Base-by-base conservation (phyloP, 2,329 filamentous ascomycete species). In the Ascocoryne sarcoides region DNA sequence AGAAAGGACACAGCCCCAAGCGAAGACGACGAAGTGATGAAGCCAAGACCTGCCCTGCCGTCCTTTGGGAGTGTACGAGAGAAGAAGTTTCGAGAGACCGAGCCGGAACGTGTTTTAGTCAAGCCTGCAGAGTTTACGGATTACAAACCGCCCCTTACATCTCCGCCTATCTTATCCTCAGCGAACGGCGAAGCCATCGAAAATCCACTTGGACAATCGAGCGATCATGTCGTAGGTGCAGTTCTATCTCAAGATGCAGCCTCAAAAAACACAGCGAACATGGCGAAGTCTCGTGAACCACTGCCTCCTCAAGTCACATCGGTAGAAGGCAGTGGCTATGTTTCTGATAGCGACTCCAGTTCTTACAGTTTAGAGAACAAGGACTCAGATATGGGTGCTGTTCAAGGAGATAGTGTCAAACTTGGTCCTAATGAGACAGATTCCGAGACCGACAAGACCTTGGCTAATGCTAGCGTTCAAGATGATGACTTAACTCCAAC, bases 11-110 rank as follows among this genome's bases (percentile, higher is more conserved):
- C 53, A 0, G 38, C 63, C 12, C 44, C 61, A 9, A 48, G 69
- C 2, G 70, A 80, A n/a, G 76, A 83, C 20, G 77, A 83, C 31
- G 73, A 82, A 44, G 64, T 77, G 10, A 85, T 87, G 80, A 77
- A 77, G 49, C 84, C 84, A n/a, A 68, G 82, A 21, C 82, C 84
- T 5, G 78, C 77, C 1, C 63, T 89, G 28, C 84, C 84, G 2
- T 80, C 73, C 1, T 89, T 89, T 59, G 83, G 83, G 14, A 88
- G 84, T 53, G 69, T 89, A 16, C 71, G 81, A 16, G 76, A 79
- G 19, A 77, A 74, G 59, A 78, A 76, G 59, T 74, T 73, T 23
- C 69, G 64, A 29, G 70, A 76, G 36, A 51, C 62, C 10, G 64
- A 71, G 29, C 64, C 69, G 15, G 81, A 80, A 51, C 67, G 76